These are phyloP conservation scores for Chalara sp. DNA, from an alignment of 2,329 filamentous ascomycete species.

Conservation along the genomic window DNA sequence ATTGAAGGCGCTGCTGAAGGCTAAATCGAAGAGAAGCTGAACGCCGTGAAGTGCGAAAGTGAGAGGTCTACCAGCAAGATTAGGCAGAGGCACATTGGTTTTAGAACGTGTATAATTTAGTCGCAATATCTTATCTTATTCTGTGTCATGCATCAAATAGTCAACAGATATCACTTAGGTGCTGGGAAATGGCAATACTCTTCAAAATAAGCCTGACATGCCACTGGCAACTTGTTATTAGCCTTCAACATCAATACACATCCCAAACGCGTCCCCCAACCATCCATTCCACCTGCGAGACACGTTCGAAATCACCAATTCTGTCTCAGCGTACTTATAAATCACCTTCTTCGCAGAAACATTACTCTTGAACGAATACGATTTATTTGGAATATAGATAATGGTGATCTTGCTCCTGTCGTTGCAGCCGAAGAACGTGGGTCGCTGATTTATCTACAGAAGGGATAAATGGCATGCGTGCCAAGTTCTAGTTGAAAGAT, in stretches of 20 bases:
- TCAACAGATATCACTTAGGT: too few relatives aligned
- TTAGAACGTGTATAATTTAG: too few relatives aligned
- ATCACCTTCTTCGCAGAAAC: conserved; percentile 25
- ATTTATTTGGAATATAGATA: conserved; percentile 34
- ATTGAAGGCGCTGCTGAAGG: conserved; percentile 13
- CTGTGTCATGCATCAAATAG: too few relatives aligned
- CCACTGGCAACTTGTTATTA: conserved; percentile 24
- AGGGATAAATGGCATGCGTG: conserved; percentile 40
- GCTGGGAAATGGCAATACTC: conserved; percentile 30
- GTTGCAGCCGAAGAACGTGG: conserved; percentile 38
- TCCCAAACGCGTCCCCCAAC: conserved; percentile 34
- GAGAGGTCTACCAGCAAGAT: too few relatives aligned
- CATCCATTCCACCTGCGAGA: conserved; percentile 24
- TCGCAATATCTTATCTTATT: too few relatives aligned
- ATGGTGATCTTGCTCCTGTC: conserved; percentile 20
- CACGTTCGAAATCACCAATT: conserved; percentile 35
- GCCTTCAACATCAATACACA: conserved; percentile 34
- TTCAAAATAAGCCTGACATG: conserved; percentile 32
- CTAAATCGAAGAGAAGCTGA: conserved; percentile 1
- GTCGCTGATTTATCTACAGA: conserved; percentile 16
- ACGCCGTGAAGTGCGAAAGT: neutral
- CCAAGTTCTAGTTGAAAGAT: conserved; percentile 12
- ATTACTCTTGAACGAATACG: conserved; percentile 30
- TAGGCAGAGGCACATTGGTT: too few relatives aligned
- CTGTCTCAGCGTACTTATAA: conserved; percentile 29